These are phyloP conservation scores for Epichloe typhina DNA, from an alignment of 2,329 filamentous ascomycete species.

Conservation along the genomic window DNA sequence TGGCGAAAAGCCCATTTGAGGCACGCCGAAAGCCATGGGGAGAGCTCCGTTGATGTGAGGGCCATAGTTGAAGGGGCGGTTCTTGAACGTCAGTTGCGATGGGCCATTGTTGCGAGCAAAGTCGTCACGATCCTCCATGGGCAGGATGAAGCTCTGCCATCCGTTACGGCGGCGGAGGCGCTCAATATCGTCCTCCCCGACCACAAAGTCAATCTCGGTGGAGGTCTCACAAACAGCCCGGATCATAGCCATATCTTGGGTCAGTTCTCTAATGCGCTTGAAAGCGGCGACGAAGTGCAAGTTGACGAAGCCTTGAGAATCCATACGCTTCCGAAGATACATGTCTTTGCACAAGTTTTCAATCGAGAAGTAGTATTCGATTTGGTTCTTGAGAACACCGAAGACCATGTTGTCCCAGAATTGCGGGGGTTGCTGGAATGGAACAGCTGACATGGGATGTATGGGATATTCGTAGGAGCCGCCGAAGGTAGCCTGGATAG, in stretches of 20 bases:
- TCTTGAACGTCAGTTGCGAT: conserved; percentile 24
- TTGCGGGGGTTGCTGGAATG: conserved; percentile 23
- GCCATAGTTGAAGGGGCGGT: conserved; percentile 16
- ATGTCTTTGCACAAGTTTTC: conserved; percentile 92
- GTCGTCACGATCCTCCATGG: conserved; percentile 56
- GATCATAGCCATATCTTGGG: conserved; percentile 55
- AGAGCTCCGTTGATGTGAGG: conserved; percentile 21
- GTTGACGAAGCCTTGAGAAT: conserved; percentile 82
- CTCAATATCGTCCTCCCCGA: conserved; percentile 65
- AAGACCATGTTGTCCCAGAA: conserved; percentile 40
- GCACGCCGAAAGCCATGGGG: conserved; percentile 17
- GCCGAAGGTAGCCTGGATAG: conserved; percentile 22
- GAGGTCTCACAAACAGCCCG: conserved; percentile 64
- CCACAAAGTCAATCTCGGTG: conserved; percentile 57
- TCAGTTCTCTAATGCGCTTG: conserved; percentile 47
- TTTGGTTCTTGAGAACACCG: conserved; percentile 33
- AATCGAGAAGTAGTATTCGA: conserved; percentile 94
- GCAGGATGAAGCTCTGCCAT: conserved; percentile 72
- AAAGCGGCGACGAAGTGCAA: conserved; percentile 72
- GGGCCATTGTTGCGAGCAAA: conserved; percentile 62
- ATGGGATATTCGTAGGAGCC: conserved; percentile 26
- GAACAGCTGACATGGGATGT: conserved; percentile 24
- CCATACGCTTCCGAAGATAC: conserved; percentile 83
- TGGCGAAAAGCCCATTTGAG: conserved; percentile 16
- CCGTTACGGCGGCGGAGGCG: conserved; percentile 60